Evolutionary conservation across 2,329 filamentous ascomycete species (phyloP), one percentile per base, ranked within the genome.

Genomic region (Leptodontidium sp.): DNA sequence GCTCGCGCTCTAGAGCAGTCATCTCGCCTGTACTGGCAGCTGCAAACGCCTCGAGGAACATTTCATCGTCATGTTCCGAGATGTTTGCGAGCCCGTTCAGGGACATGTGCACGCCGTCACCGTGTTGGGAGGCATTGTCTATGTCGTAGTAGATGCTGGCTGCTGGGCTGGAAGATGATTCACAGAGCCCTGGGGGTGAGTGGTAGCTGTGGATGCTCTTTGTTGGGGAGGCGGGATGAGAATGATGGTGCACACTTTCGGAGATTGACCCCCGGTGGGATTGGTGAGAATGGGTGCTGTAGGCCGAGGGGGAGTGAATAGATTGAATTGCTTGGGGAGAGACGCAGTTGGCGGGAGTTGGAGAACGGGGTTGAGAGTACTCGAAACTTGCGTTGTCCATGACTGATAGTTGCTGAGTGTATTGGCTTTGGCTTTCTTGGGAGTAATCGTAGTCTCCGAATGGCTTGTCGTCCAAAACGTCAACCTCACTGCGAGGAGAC

Each of bases 111-210:
- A 72, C 43, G 9, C 69, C 64, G 32, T 75, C 74, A n/a, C 69
- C 74, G 55, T 73, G 71, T 38, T 72, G 74, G 7, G 72, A 73
- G 32, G 52, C 57, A 17, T 35, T 68, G 49, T 77, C 74, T 9
- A 76, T 61, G 49, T 78, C 77, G 67, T 78, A 79, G 58, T 74
- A 75, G 61, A 75, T 70, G 53, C 74, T 77, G 8, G 75, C 68
- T 24, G 83, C 79, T 35, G 84, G 85, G 4, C 87, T 87, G 29
- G 87, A 89, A 15, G 86, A 86, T 26, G 87, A 87, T 69, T 87
- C 84, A n/a, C 87, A 88, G 38, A 90, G 84, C 70, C 86, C 87
- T 0, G 87, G 87, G 4, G 87, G 86, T 3, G 87, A 87, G 77
- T 85, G 86, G 77, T 84, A 86, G 78, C 86, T 76, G 35, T 77